Conservation (phyloP, 2,329 filamentous ascomycete genomes). For the Trichoderma afroharzianum region DNA sequence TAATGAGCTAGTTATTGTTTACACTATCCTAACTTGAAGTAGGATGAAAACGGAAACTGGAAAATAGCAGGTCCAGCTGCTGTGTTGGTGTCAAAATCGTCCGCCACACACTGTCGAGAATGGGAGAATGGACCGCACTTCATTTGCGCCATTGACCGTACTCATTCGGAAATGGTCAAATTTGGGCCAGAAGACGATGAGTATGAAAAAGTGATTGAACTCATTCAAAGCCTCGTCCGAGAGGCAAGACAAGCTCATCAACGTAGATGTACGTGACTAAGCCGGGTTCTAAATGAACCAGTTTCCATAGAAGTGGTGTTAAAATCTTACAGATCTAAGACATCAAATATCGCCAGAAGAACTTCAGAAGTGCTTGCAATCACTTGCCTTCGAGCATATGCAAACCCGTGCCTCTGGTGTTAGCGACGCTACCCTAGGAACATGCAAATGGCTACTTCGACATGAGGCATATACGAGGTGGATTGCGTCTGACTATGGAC, state of each 20-base stretch:
- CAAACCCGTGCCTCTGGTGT: slow-evolving; percentile 19
- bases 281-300: not conserved
- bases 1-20: no score
- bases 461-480: slow-evolving; percentile 27
- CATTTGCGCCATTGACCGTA: not conserved
- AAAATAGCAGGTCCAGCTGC: not conserved
- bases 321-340: not conserved
- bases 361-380: slow-evolving; percentile 26
- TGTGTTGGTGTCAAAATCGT: not conserved
- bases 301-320: not conserved
- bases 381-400: slow-evolving; percentile 32
- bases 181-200: not conserved
- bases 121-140: not conserved
- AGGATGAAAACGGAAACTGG: not conserved
- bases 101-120: not conserved
- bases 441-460: slow-evolving; percentile 32
- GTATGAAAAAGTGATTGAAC: not conserved
- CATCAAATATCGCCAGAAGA: not conserved
- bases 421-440: slow-evolving; percentile 25
- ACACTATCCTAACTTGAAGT: not conserved
- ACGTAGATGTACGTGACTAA: not conserved
- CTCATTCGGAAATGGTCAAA: not conserved
- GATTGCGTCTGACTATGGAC: slow-evolving; percentile 15
- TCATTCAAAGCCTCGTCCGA: not conserved
- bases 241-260: not conserved